A percentile compares a stretch with the other conserved stretches of the same genome.
Conservation (phyloP, 1,284 basidiomycete species). For the Rhodotorula sp. region DNA sequence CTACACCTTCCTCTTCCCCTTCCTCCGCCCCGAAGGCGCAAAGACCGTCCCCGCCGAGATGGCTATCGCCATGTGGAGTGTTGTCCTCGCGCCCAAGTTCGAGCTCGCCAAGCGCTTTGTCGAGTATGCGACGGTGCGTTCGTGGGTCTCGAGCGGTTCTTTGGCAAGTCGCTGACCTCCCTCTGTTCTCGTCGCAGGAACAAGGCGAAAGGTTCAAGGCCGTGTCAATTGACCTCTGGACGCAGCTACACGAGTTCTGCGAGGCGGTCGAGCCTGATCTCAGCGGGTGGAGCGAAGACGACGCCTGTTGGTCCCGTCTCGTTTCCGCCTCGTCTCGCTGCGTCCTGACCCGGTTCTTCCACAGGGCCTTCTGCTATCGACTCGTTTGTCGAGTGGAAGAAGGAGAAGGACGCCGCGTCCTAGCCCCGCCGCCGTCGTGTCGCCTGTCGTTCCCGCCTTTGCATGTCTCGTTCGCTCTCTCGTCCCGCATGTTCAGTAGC, state of each 20-base stretch:
- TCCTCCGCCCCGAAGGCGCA: conserved; percentile 32
- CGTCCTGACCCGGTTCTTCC: background rate
- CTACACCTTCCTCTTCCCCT: conserved; percentile 32
- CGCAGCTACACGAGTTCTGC: conserved; percentile 31
- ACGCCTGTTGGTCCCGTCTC: conserved; percentile 28
- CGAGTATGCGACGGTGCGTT: conserved; percentile 27
- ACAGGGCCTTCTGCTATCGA: conserved; percentile 40
- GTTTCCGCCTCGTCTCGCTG: background rate
- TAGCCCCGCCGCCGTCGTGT: background rate
- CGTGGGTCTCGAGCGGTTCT: background rate
- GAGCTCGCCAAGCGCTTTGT: conserved; percentile 27
- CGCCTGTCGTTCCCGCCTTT: too few species aligned
- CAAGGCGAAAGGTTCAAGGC: conserved; percentile 33
- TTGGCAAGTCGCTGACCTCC: background rate
- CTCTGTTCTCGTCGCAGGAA: background rate
- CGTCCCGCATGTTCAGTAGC: background rate
- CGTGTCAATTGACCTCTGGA: conserved; percentile 34
- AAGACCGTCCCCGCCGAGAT: conserved; percentile 26
- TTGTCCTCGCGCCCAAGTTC: conserved; percentile 21
- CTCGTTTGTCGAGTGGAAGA: conserved; percentile 40
- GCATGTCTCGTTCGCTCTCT: background rate
- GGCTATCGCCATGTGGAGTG: conserved; percentile 13
- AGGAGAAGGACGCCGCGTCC: conserved; percentile 7
- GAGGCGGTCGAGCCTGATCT: conserved; percentile 22
- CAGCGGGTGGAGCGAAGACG: conserved; percentile 31